These are phyloP conservation scores for Diplodia mutila DNA, from an alignment of 2,329 filamentous ascomycete genomes.

Conservation along the genomic window DNA sequence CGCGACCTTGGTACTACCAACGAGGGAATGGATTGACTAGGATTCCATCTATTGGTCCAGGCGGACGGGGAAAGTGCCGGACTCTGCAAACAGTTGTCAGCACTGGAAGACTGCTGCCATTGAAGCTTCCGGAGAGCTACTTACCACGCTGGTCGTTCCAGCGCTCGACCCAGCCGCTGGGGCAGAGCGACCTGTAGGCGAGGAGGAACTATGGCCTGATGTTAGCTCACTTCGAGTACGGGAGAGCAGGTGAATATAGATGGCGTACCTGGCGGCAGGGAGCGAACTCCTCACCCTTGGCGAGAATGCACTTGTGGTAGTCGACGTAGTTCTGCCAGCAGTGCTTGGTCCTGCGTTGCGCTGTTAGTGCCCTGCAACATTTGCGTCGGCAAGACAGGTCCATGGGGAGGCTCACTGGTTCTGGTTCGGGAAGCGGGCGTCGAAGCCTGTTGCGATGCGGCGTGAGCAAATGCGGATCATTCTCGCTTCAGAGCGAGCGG, in stretches of 20 bases:
- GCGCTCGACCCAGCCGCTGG: constrained; percentile 87
- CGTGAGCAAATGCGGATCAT: constrained; percentile 14
- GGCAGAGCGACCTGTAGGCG: constrained; percentile 96
- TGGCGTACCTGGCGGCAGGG: constrained; percentile 86
- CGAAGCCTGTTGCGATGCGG: constrained; percentile 71
- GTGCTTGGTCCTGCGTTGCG: constrained; percentile 76
- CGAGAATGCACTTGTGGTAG: constrained; percentile 99
- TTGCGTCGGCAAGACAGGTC: no score
- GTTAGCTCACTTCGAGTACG: background rate
- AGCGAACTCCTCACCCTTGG: constrained; percentile 98
- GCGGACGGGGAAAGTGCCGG: constrained; percentile 28
- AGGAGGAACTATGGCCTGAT: constrained; percentile 75
- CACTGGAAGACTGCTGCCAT: background rate
- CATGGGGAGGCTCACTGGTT: constrained; percentile 66
- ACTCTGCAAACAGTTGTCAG: constrained; percentile 24
- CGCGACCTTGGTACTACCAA: constrained; percentile 15
- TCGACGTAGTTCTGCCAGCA: constrained; percentile 99
- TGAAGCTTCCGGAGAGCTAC: constrained; percentile 36
- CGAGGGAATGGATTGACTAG: background rate
- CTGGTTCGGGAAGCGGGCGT: constrained; percentile 97
- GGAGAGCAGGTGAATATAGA: background rate
- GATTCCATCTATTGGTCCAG: constrained; percentile 28
- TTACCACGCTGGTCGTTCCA: constrained; percentile 98
- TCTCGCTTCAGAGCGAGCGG: background rate
- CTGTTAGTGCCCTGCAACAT: background rate